Base-by-base conservation (phyloP, 2,329 filamentous ascomycete species). In the Aspergillus oerlinghausenensis region DNA sequence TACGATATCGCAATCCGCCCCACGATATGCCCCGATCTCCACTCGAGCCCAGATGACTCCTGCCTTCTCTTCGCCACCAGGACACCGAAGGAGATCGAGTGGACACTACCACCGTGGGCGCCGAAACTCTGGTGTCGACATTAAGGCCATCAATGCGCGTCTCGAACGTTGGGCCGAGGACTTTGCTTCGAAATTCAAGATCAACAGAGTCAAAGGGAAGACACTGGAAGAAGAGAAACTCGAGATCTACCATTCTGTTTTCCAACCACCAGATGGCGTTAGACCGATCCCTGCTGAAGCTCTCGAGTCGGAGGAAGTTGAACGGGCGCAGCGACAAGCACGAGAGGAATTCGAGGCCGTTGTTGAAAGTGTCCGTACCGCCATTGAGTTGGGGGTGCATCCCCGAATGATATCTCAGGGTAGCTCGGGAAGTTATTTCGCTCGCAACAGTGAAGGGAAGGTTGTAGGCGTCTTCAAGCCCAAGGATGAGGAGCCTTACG, bases 401-500 rank as follows among this genome's bases (percentile, higher is more conserved):
- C 94, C 94, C 4, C 92, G 90, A 67, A 89, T 99, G 85, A 99
- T 99, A 64, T 88, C 92, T 0, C 94, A 99, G 73, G 94, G 94
- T 42, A 97, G 93, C 75, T 97, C 94, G 3, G 94, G 94, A 50
- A 97, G 92, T 74, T 99, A 99, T 77, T 99, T 99, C 81, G 94
- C 94, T 26, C 84, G 92, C 57, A 96, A 96, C 67, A 84, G 84
- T 1, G 88, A 93, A 55, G 94, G 94, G 52, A 97, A 96, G 77
- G 90, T 97, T 17, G 91, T 99, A 3, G 94, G 92, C 38, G 94
- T 99, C 4, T 99, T 99, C 78, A 99, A 99, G 74, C 94, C 94
- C 45, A 99, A 99, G 76, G 94, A 99, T 66, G 94, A 99, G 77
- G 95, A 99, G 74, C 94, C 94, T 0, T 99, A 97, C 70, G 94